Evolutionary conservation across 352 stramenopile species (phyloP), one percentile per base, ranked within the genome.

Genomic region (Pythium biforme): DNA sequence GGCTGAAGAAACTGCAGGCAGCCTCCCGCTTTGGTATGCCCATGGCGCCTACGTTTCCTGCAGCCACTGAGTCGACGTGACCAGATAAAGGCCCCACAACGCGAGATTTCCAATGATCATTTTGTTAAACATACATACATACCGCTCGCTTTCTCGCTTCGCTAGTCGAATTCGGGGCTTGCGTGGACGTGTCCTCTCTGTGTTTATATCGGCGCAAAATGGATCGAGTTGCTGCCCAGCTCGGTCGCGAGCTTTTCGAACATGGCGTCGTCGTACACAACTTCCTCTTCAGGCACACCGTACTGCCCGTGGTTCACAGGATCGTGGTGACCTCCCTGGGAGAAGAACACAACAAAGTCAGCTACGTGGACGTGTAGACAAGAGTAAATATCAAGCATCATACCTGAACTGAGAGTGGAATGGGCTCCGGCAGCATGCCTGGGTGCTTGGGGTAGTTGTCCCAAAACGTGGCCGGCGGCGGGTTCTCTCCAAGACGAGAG

Each of bases 1-100:
- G 82, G 79, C 65, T 88, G 48, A 91, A 91, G 64, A 89, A 88
- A 53, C 62, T 91, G 22, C 78, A 83, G 51, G 63, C 66, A 0
- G 77, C 77, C 0, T 73, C 69, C 63, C 79, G 68, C 34, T 85
- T 65, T 27, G 65, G 59, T 11, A 58, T 50, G 6, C 49, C 62
- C 8, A 26, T 33, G 11, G 3, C 19, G 14, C 9, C 50, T 1
- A 4, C 40, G 12, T n/a, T 39, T n/a, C 2, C 29, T 8, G 19
- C 7, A 48, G 10, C 14, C 12, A 62, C 22, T 4, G 40, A 41
- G 19, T 19, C 40, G 11, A 9, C 25, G 27, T 60, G 29, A 48
- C n/a, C n/a, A 45, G 20, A 34, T 7, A 19, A 51, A n/a, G 5
- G 25, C 45, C 15, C n/a, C 41, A 34, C 31, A 40, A 17, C 25